Evolutionary conservation across 2,329 filamentous ascomycete species (phyloP).

Genomic region (Xylaria hypoxylon): DNA sequence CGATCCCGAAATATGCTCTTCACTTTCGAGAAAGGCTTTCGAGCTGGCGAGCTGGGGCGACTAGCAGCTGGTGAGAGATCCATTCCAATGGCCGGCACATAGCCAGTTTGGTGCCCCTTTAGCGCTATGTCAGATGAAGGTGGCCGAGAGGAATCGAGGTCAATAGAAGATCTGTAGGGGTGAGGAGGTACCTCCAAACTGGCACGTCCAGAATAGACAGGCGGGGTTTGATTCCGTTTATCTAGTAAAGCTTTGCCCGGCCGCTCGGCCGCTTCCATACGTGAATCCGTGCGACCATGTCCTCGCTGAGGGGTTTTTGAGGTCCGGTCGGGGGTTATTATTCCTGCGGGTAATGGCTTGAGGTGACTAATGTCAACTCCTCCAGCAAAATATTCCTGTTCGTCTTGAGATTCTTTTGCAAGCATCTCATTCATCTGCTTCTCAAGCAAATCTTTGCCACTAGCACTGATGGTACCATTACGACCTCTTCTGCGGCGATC

Average conservation of each 20-base stretch:
- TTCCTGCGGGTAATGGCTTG: conserved; percentile 50
- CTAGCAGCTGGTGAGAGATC: conserved; percentile 73
- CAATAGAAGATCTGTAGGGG: conserved; percentile 56
- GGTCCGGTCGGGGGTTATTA: conserved; percentile 48
- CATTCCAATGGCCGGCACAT: conserved; percentile 69
- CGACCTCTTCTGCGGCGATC: conserved; percentile 57
- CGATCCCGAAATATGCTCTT: conserved; percentile 68
- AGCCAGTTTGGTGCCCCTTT: conserved; percentile 57
- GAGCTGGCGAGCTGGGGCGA: conserved; percentile 71
- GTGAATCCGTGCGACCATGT: conserved; percentile 39
- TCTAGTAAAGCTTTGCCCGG: conserved; percentile 38
- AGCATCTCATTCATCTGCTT: conserved; percentile 73
- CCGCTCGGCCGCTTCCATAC: conserved; percentile 39
- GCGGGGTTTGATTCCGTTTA: conserved; percentile 45
- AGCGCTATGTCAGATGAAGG: conserved; percentile 65
- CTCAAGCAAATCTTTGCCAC: conserved; percentile 65
- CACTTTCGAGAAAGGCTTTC: conserved; percentile 68
- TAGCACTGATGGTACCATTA: conserved; percentile 62
- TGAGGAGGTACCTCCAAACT: conserved; percentile 64
- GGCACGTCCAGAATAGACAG: conserved; percentile 52
- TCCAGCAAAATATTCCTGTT: conserved; percentile 51
- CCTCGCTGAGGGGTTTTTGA: conserved; percentile 33
- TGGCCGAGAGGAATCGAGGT: conserved; percentile 60
- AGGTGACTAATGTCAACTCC: conserved; percentile 51
- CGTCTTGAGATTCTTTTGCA: conserved; percentile 63